Evolutionary conservation across 768 basidiomycete species (phyloP), one percentile per base, ranked within the genome.

Genomic region (Mycena filopes): DNA sequence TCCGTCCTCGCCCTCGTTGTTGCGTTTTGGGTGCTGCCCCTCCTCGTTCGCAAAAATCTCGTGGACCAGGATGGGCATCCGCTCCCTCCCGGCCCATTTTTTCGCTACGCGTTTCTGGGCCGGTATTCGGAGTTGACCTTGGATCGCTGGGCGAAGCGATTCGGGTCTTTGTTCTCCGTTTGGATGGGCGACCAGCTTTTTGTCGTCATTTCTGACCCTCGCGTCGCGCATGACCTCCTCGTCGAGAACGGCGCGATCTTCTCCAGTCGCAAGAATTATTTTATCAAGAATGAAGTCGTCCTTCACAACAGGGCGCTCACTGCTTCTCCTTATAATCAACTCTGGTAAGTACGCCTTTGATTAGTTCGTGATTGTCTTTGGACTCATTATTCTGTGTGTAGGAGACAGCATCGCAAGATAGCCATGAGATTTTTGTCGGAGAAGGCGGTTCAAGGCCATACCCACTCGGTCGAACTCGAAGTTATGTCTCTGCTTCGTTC

Each of bases 141-240:
- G 1, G 29, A 49, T 15, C 29, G 48, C 2, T 49, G 48, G 48
- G 48, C 48, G 31, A 48, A 45, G n/a, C 15, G 38, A 15, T 64
- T 48, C 55, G 63, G 63, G 0, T 50, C 67, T 25, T 50, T 75
- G 3, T 74, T 60, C 63, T 72, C 72, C 33, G 65, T 75, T n/a
- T 72, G 67, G 65, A 69, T 75, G 70, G 74, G 74, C 18, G 58
- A 67, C 49, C 73, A 74, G 55, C 72, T 75, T 38, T 62, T 74
- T 29, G 70, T 75, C 50, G 69, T 75, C 21, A 60, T 75, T 16
- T 72, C 70, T 31, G 71, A 74, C 55, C 66, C 74, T 29, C 46
- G 43, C 11, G 69, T 73, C 25, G 74, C 71, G 6, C 64, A 68
- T 5, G 74, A 75, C 48, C 60, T 75, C 6, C 67, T 74, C 2